A percentile compares a stretch with the other conserved stretches of the same genome.
Evolutionary conservation across 78 protist genomes (phyloP).

Genomic region (Anaeramoeba flamelloides): DNA sequence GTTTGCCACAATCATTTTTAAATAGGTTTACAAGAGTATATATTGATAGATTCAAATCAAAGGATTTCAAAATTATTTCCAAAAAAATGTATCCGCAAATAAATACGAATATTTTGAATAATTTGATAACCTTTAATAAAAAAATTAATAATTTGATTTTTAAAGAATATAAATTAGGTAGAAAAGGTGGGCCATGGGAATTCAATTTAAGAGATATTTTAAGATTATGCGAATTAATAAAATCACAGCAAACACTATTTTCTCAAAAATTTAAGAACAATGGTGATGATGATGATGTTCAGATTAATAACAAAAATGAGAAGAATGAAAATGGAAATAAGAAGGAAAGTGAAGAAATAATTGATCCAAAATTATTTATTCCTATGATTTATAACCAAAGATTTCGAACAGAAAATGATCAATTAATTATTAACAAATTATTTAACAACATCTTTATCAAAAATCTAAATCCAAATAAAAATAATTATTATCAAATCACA

Average conservation of each 20-base stretch:
- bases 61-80: conserved; percentile 2
- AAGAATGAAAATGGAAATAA: too few species aligned
- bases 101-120: not conserved
- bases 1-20: conserved; percentile 93
- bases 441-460: conserved; percentile 26
- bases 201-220: conserved; percentile 92
- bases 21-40: conserved; percentile 77
- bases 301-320: not conserved
- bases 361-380: conserved; percentile 26
- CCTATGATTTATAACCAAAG: conserved; percentile 61
- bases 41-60: not conserved
- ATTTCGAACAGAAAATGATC: conserved; percentile 58
- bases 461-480: not conserved
- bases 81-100: not conserved
- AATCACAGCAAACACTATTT: too few species aligned
- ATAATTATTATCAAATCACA: conserved; percentile 5
- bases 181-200: conserved; percentile 93
- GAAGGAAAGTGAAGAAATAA: not conserved
- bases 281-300: not conserved
- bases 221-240: conserved; percentile 72
- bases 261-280: too few species aligned
- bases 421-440: conserved; percentile 21
- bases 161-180: conserved; percentile 27
- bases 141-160: conserved; percentile 30
- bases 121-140: conserved; percentile 40